phyloP scores from a whole-genome alignment of 139 green algal species.

The Coelastrella sp. region DNA sequence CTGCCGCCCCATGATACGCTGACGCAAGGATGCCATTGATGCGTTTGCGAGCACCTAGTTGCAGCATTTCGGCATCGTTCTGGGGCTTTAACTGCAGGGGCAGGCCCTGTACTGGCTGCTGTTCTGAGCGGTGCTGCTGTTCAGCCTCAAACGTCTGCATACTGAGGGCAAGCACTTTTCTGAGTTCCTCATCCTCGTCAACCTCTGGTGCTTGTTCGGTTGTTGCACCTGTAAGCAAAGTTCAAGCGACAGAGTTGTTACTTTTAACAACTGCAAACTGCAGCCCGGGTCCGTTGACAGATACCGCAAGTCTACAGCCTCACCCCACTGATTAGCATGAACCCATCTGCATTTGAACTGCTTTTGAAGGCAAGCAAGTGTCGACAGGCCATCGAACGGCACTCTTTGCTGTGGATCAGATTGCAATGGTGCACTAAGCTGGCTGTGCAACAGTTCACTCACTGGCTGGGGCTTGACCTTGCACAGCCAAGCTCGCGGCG shows the following conservation, averaged over 20 bases:
- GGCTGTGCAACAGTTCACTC: not conserved
- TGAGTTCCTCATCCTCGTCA: conserved; percentile 2
- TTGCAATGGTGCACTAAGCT: not conserved
- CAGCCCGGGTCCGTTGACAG: no score
- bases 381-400: no score
- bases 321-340: no score
- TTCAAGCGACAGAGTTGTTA: no score
- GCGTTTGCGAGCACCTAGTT: not conserved
- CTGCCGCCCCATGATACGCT: not conserved
- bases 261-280: no score
- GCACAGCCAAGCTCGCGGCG: not conserved
- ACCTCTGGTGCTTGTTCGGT: not conserved
- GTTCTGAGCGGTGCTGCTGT: not conserved
- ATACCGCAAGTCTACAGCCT: no score
- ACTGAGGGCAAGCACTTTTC: conserved; percentile 8
- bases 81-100: not conserved
- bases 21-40: not conserved
- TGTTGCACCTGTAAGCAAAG: not conserved
- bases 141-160: conserved; percentile 25
- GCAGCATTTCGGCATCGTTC: not conserved
- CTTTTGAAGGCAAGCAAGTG: no score
- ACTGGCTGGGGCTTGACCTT: not conserved
- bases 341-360: no score
- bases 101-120: not conserved
- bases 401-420: no score